Percentiles rank a stretch among this genome's conserved stretches.
Conservation (phyloP, 371 early-diverging fungal species). For the Apophysomyces sp. region DNA sequence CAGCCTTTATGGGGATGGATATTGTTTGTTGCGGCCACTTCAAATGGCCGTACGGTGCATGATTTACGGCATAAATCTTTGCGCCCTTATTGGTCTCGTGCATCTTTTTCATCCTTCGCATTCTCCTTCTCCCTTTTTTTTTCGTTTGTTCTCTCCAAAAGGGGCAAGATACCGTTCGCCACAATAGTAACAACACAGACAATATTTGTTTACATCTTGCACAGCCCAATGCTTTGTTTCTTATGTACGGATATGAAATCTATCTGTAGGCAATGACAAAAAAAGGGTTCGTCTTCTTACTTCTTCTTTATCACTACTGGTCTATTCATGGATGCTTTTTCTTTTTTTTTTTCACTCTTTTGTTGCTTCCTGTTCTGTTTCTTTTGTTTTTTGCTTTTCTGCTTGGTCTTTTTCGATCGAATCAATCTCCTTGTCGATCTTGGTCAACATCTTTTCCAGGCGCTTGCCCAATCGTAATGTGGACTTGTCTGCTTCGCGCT, state of each 20-base stretch:
- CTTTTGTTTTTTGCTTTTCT: constrained; percentile 8
- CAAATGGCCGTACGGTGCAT: too few species aligned
- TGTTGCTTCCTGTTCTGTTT: neutral
- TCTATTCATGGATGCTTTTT: neutral
- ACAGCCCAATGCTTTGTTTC: neutral
- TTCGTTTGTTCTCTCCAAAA: too few species aligned
- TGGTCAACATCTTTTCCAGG: constrained; percentile 65
- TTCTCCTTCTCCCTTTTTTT: too few species aligned
- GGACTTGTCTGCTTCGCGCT: constrained; percentile 57
- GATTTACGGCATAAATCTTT: too few species aligned
- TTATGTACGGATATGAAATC: neutral
- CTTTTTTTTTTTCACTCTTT: neutral
- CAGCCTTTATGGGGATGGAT: too few species aligned
- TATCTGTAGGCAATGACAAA: neutral
- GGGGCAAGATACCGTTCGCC: too few species aligned
- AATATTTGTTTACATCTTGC: too few species aligned
- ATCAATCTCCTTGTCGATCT: constrained; percentile 72
- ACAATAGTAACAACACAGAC: too few species aligned
- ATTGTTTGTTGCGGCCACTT: too few species aligned
- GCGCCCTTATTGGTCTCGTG: too few species aligned
- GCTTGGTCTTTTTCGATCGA: constrained; percentile 42
- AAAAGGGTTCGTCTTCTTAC: neutral
- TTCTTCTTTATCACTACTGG: neutral
- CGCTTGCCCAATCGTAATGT: constrained; percentile 56
- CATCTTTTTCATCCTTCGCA: too few species aligned